A percentile compares a stretch with the other conserved stretches of the same genome.
phyloP scores from a whole-genome alignment of 2,329 filamentous ascomycete species.

The Didymella exigua region DNA sequence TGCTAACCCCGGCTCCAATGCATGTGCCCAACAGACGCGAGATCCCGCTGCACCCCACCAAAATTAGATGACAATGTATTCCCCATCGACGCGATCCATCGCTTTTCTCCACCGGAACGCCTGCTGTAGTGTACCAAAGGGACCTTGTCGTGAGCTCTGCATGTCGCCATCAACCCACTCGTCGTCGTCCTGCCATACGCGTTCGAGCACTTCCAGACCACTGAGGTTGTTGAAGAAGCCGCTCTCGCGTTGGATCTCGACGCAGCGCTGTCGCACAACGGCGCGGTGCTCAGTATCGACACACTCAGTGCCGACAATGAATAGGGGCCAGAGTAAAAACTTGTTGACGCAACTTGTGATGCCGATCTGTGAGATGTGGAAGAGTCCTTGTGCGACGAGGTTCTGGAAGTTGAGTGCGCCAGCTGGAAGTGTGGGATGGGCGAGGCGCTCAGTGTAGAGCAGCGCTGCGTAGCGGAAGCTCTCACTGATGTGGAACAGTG shows the following conservation, averaged over 20 bases:
- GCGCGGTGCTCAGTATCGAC: slow-evolving; percentile 79
- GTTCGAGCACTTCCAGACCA: slow-evolving; percentile 82
- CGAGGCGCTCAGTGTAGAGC: slow-evolving; percentile 87
- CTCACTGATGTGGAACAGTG: slow-evolving; percentile 83
- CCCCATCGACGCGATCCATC: slow-evolving; percentile 58
- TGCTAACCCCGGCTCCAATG: slow-evolving; percentile 17
- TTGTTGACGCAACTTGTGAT: slow-evolving; percentile 76
- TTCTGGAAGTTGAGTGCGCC: slow-evolving; percentile 79
- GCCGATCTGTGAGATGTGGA: slow-evolving; percentile 80
- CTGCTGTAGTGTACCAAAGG: slow-evolving; percentile 38
- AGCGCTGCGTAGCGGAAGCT: slow-evolving; percentile 88
- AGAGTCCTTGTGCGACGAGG: slow-evolving; percentile 80
- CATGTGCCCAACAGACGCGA: slow-evolving; percentile 17
- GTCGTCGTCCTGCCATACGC: slow-evolving; percentile 72
- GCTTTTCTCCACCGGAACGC: slow-evolving; percentile 57
- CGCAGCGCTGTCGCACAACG: slow-evolving; percentile 78
- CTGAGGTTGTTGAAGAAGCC: slow-evolving; percentile 94
- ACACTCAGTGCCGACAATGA: slow-evolving; percentile 88
- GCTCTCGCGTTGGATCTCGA: slow-evolving; percentile 84
- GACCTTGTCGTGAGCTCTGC: slow-evolving; percentile 24
- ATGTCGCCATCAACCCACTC: slow-evolving; percentile 35
- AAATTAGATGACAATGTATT: slow-evolving; percentile 58
- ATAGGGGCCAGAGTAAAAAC: slow-evolving; percentile 91
- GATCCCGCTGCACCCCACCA: slow-evolving; percentile 18
- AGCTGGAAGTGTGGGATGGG: slow-evolving; percentile 74